phyloP scores from a whole-genome alignment of 2,329 filamentous ascomycete species.

The Hysterium pulicare region DNA sequence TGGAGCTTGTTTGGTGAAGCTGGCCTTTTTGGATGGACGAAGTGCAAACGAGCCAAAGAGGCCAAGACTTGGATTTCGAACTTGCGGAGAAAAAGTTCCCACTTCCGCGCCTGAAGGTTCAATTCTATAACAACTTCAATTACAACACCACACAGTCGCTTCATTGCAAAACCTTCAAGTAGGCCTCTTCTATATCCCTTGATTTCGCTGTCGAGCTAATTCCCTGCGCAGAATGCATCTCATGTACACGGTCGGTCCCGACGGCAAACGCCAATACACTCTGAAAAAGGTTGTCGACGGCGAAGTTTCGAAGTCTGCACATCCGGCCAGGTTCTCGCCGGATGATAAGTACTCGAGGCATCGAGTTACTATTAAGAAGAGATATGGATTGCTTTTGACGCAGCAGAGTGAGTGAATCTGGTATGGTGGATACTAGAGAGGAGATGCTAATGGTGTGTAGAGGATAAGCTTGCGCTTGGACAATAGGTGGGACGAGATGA shows the following conservation, averaged over 20 bases:
- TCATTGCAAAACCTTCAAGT: not conserved
- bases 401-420: constrained; percentile 58
- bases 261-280: constrained; percentile 89
- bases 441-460: not conserved
- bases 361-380: constrained; percentile 89
- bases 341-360: constrained; percentile 98
- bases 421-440: not conserved
- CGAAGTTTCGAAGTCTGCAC: constrained; percentile 90
- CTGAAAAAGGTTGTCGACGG: constrained; percentile 82
- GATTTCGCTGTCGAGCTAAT: too few relatives aligned
- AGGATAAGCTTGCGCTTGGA: constrained; percentile 3
- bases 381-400: constrained; percentile 83
- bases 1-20: too few relatives aligned
- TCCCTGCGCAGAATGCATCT: constrained; percentile 72
- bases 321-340: constrained; percentile 93
- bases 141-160: too few relatives aligned
- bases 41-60: not conserved
- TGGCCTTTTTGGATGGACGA: not conserved
- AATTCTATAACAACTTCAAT: not conserved
- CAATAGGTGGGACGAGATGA: not conserved
- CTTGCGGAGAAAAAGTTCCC: not conserved
- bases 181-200: not conserved
- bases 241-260: constrained; percentile 80
- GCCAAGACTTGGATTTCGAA: not conserved
- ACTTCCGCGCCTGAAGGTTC: not conserved